Conservation (phyloP, 148 eudicot genomes). For the Oxyria digyna region DNA sequence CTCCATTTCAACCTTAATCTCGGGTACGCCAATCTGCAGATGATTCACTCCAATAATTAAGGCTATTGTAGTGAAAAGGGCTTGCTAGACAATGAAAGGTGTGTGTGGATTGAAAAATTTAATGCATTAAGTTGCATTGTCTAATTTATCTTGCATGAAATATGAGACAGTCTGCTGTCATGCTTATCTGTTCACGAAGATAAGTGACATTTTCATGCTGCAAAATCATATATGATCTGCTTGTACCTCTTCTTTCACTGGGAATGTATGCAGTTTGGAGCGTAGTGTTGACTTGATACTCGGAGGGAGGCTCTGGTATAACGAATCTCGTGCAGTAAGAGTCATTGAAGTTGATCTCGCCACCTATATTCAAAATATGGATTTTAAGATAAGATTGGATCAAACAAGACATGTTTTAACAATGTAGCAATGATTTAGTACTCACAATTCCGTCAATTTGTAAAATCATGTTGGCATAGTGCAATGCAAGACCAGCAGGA, state of each 20-base stretch:
- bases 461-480: slow-evolving; percentile 33
- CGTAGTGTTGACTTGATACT: slow-evolving; percentile 55
- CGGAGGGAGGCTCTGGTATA: slow-evolving; percentile 78
- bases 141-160: too few relatives aligned
- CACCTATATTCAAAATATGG: slow-evolving; percentile 31
- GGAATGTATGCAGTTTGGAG: slow-evolving; percentile 51
- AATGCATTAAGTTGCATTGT: too few relatives aligned
- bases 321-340: slow-evolving; percentile 41
- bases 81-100: too few relatives aligned
- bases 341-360: slow-evolving; percentile 56
- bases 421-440: not conserved
- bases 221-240: not conserved
- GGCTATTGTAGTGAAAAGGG: too few relatives aligned
- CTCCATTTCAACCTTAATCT: slow-evolving; percentile 84
- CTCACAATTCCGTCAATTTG: slow-evolving; percentile 44
- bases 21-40: slow-evolving; percentile 46
- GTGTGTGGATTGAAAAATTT: too few relatives aligned
- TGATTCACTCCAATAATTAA: slow-evolving; percentile 2
- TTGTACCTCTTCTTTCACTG: slow-evolving; percentile 49
- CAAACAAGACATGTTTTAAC: too few relatives aligned
- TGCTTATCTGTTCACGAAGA: too few relatives aligned
- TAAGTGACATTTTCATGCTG: not conserved
- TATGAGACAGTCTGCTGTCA: too few relatives aligned
- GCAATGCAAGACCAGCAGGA: slow-evolving; percentile 38
- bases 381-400: not conserved